Conservation (phyloP, 2,329 filamentous ascomycete genomes). For the Tolypocladium ovalisporum region DNA sequence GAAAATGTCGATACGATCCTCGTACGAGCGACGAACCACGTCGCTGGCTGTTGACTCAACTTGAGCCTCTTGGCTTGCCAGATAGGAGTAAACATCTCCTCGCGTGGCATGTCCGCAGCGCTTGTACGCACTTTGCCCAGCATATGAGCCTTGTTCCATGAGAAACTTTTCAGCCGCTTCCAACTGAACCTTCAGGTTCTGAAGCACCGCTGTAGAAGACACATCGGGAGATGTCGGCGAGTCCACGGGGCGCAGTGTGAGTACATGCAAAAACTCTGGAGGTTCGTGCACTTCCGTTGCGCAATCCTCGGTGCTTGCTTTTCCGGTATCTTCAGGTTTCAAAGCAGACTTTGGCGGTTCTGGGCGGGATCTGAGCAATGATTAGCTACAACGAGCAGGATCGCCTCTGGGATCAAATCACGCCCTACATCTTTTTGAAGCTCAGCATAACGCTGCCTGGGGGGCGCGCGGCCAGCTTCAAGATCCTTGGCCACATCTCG, state of each 20-base stretch:
- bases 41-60: slow-evolving; percentile 13
- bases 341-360: not conserved
- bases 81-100: slow-evolving; percentile 11
- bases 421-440: slow-evolving; percentile 11
- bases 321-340: not conserved
- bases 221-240: not conserved
- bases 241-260: slow-evolving; percentile 8
- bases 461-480: slow-evolving; percentile 13
- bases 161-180: slow-evolving; percentile 16
- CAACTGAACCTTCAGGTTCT: slow-evolving; percentile 12
- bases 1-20: slow-evolving; percentile 25
- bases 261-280: slow-evolving; percentile 9
- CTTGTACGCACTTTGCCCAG: slow-evolving; percentile 17
- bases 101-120: slow-evolving; percentile 11
- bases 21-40: slow-evolving; percentile 14
- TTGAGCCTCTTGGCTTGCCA: slow-evolving; percentile 10
- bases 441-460: slow-evolving; percentile 11
- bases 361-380: not conserved
- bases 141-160: slow-evolving; percentile 12
- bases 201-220: not conserved
- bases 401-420: not conserved
- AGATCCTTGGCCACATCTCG: slow-evolving; percentile 16
- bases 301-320: not conserved
- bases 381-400: not conserved
- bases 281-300: not conserved